Percentiles rank a stretch among this genome's conserved stretches.
Conservation (phyloP, 495 filamentous ascomycete species). For the Trichoderma asperelloides region DNA sequence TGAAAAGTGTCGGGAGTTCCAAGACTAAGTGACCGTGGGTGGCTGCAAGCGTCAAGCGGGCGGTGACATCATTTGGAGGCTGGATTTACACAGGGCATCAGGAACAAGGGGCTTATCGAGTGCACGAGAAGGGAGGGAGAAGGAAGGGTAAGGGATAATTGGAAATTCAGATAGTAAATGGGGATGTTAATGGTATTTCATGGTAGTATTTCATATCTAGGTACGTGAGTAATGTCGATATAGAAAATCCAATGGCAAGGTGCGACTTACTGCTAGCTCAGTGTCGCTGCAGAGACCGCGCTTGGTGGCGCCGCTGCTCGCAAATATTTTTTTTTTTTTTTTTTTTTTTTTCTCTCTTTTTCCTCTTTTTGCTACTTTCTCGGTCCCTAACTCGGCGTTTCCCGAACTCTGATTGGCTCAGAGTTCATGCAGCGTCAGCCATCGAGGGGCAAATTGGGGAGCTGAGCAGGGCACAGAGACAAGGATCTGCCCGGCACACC, state of each 20-base stretch:
- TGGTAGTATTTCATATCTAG: no score
- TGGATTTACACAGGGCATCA: background rate
- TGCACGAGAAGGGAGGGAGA: background rate
- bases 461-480: background rate
- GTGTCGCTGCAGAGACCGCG: background rate
- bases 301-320: background rate
- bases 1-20: background rate
- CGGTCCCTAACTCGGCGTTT: background rate
- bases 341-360: background rate
- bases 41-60: background rate
- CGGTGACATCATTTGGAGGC: background rate
- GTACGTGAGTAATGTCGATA: background rate
- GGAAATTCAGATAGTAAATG: no score
- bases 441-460: background rate
- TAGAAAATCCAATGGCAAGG: background rate
- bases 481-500: background rate
- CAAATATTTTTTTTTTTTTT: background rate
- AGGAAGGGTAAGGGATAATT: background rate
- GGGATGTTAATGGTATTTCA: no score
- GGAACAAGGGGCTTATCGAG: background rate
- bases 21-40: background rate
- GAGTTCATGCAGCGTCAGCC: background rate
- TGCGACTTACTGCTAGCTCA: background rate
- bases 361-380: background rate
- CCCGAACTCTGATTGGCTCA: background rate